Evolutionary conservation across 2,329 filamentous ascomycete species (phyloP), one percentile per base, ranked within the genome.

Genomic region (Fusarium sp.): DNA sequence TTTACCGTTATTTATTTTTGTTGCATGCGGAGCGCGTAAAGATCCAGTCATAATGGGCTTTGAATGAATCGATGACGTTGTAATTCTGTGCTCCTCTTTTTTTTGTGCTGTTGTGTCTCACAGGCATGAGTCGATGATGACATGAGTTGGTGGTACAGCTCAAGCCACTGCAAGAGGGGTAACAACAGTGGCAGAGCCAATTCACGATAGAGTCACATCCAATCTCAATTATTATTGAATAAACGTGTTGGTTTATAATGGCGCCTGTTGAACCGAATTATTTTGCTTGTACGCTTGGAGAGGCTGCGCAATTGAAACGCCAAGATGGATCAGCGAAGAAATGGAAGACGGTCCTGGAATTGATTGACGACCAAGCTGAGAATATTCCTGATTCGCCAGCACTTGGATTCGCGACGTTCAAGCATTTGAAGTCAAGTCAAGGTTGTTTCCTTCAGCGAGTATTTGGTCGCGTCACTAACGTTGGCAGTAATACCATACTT

Each of bases 211-310:
- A 30, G 9, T 49, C 45, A 40, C 4, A 14, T 20, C 4, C 5
- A 16, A 27, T 16, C 9, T 10, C 25, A 27, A 27, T 27, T 27
- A 27, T 10, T 10, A 4, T 10, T 27, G 25, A 27, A 10, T 9
- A 1, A 27, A 27, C 9, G 25, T 27, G 25, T 9, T 27, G 9
- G 9, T 27, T 27, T 27, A n/a, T n/a, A 1, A 75, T 75, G 70
- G 22, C 29, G 1, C 6, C 45, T 4, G 25, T 24, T 4, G 27
- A 70, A 4, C 53, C 30, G 3, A 88, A 85, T 61, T 89, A 90
- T 76, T 90, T 90, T 72, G 84, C 84, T 6, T 90, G 88, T 75
- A 90, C 87, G 0, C 81, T 91, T 4, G 88, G 86, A 2, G 83
- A 90, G 74, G 87, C 87, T 13, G 78, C 80, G 2, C 65, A 67